Conservation (phyloP, 2,329 filamentous ascomycete genomes). For the Tolypocladium capitatum region DNA sequence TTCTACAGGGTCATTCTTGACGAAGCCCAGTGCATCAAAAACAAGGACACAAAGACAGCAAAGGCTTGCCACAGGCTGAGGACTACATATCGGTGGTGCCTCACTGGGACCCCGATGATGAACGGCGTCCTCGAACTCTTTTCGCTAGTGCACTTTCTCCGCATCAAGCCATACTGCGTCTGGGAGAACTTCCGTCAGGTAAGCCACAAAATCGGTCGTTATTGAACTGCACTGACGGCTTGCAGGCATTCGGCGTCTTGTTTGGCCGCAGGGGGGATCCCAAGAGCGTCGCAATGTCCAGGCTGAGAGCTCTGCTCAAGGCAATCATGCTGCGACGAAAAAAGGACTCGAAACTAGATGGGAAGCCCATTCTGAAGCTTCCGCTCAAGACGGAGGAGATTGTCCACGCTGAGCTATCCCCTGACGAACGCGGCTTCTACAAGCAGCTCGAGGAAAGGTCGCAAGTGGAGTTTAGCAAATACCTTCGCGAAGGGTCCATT, state of each 20-base stretch:
- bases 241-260: slow-evolving; percentile 27
- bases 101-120: slow-evolving; percentile 82
- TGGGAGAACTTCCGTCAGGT: slow-evolving; percentile 47
- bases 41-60: slow-evolving; percentile 58
- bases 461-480: slow-evolving; percentile 62
- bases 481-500: slow-evolving; percentile 54
- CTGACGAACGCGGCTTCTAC: slow-evolving; percentile 67
- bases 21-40: slow-evolving; percentile 75
- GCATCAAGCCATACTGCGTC: slow-evolving; percentile 60
- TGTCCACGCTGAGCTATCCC: slow-evolving; percentile 57
- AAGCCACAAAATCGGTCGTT: slow-evolving; percentile 11
- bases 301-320: slow-evolving; percentile 63
- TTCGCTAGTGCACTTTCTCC: slow-evolving; percentile 63
- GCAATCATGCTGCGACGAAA: slow-evolving; percentile 72
- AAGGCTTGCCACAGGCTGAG: slow-evolving; percentile 53
- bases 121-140: slow-evolving; percentile 69
- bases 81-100: slow-evolving; percentile 63
- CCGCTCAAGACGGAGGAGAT: slow-evolving; percentile 66
- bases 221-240: slow-evolving; percentile 5
- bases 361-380: slow-evolving; percentile 65
- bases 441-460: slow-evolving; percentile 57
- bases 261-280: slow-evolving; percentile 32
- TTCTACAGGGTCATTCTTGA: slow-evolving; percentile 78
- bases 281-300: slow-evolving; percentile 50
- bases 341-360: slow-evolving; percentile 68